Percentiles rank a stretch among this genome's conserved stretches.
Evolutionary conservation across 176 grass and related monocot genomes (phyloP).

Genomic region (Phragmites australis): DNA sequence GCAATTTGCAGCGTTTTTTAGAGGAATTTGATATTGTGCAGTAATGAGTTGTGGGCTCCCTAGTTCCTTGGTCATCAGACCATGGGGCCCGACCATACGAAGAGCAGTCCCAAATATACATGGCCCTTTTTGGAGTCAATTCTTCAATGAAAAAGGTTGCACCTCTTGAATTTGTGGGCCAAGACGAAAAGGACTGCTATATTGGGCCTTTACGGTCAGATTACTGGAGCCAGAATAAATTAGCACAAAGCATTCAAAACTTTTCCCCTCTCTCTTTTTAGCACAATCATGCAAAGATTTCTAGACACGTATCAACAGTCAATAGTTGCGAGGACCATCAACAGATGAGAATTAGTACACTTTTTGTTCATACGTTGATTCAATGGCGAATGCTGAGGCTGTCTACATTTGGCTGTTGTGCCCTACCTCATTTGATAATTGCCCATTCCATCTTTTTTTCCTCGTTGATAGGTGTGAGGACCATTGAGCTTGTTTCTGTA

Average conservation of each 20-base stretch:
- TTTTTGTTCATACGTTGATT: slow-evolving; percentile 8
- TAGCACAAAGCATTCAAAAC: background rate
- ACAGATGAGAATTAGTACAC: background rate
- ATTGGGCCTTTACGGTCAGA: background rate
- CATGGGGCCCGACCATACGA: background rate
- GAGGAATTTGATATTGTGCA: too few species aligned
- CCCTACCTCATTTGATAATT: slow-evolving; percentile 18
- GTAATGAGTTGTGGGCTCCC: background rate
- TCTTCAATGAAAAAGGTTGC: background rate
- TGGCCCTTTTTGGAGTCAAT: background rate
- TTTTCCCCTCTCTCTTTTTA: too few species aligned
- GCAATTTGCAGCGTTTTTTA: too few species aligned
- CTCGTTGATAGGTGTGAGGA: slow-evolving; percentile 32
- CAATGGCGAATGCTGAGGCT: background rate
- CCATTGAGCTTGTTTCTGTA: slow-evolving; percentile 26
- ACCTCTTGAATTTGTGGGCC: background rate
- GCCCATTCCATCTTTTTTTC: slow-evolving; percentile 7
- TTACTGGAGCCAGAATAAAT: background rate
- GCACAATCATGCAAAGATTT: too few species aligned
- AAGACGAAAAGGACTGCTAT: background rate
- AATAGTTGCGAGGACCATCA: slow-evolving; percentile 25
- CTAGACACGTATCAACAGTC: too few species aligned
- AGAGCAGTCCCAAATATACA: background rate
- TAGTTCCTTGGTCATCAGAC: background rate
- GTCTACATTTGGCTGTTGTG: slow-evolving; percentile 27